Evolutionary conservation across 2,329 filamentous ascomycete genomes (phyloP).

Genomic region (Epichloe amarillans): DNA sequence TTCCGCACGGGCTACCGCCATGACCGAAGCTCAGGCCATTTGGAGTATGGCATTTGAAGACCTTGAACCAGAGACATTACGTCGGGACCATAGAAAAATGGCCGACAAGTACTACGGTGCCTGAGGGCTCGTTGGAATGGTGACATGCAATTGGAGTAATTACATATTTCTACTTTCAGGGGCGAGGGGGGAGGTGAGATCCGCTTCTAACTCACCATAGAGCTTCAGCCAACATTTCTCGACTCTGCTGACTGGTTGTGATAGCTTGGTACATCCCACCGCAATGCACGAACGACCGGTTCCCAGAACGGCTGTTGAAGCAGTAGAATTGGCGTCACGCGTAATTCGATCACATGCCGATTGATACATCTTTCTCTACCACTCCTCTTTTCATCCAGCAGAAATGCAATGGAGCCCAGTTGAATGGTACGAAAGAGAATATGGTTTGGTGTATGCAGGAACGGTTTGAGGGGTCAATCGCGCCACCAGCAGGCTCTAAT

Average conservation of each 20-base stretch:
- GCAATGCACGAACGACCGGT: not conserved
- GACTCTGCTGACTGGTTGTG: too few relatives aligned
- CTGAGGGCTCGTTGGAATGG: not conserved
- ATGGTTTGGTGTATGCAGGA: not conserved
- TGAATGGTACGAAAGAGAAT: conserved; percentile 1
- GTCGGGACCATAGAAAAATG: not conserved
- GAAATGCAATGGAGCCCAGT: conserved; percentile 2
- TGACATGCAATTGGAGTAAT: too few relatives aligned
- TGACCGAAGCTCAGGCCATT: not conserved
- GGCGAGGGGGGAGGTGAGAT: too few relatives aligned
- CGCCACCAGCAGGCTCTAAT: not conserved
- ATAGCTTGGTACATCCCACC: conserved; percentile 2
- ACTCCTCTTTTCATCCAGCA: conserved; percentile 2
- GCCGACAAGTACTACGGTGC: not conserved
- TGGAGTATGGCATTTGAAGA: conserved; percentile 1
- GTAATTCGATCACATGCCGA: not conserved
- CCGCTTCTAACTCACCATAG: too few relatives aligned
- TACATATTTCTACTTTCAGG: too few relatives aligned
- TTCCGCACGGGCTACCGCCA: not conserved
- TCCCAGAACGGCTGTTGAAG: not conserved
- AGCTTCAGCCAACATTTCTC: too few relatives aligned
- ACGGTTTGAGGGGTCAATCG: not conserved
- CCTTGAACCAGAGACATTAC: not conserved
- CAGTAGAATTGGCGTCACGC: not conserved
- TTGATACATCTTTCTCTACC: not conserved